phyloP scores from a whole-genome alignment of 495 filamentous ascomycete species.

The Trichoderma erinaceum region DNA sequence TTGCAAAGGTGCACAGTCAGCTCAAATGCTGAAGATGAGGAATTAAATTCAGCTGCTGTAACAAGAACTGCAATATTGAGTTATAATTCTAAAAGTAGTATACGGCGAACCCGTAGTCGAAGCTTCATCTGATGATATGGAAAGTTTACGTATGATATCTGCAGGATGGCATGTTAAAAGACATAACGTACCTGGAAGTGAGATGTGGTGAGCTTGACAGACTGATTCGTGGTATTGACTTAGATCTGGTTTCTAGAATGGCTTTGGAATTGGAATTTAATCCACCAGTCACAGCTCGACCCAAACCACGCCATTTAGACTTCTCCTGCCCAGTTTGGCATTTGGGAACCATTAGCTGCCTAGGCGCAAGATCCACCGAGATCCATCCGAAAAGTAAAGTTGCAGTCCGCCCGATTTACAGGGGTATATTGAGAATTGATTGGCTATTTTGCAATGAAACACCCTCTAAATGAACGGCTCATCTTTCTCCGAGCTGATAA shows the following conservation, averaged over 20 bases:
- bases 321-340: not conserved
- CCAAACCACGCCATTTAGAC: not conserved
- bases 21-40: too few relatives aligned
- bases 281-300: constrained; percentile 7
- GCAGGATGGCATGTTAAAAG: not conserved
- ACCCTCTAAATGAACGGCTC: not conserved
- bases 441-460: not conserved
- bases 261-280: not conserved
- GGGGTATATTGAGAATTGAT: not conserved
- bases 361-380: not conserved
- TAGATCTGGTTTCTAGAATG: not conserved
- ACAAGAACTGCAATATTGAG: not conserved
- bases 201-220: not conserved
- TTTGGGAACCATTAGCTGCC: not conserved
- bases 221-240: not conserved
- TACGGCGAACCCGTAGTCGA: not conserved
- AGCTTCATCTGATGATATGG: not conserved
- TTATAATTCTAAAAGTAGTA: not conserved
- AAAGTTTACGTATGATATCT: not conserved
- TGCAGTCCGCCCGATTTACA: not conserved
- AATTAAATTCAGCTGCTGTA: too few relatives aligned
- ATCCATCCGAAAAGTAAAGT: not conserved
- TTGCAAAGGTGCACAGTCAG: too few relatives aligned
- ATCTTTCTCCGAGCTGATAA: not conserved
- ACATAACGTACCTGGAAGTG: not conserved